A percentile compares a stretch with the other conserved stretches of the same genome.
These are phyloP conservation scores for Hyphodiscus sp. DNA, from an alignment of 2,329 filamentous ascomycete species.

Conservation along the genomic window DNA sequence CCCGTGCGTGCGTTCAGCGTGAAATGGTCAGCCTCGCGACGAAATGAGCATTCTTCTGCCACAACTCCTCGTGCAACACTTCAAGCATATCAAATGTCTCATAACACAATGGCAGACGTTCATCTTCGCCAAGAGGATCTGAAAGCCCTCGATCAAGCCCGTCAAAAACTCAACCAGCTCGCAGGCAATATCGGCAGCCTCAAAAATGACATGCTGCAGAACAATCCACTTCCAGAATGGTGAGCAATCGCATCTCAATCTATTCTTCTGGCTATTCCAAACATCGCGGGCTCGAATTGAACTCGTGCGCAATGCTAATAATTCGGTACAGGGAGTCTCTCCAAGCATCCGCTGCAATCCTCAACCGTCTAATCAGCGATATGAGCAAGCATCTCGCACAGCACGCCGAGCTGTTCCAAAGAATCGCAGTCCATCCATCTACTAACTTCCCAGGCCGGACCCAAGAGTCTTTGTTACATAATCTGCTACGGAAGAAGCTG, in stretches of 20 bases:
- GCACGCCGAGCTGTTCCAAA: conserved; percentile 60
- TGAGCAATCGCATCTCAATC: conserved; percentile 33
- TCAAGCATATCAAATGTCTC: not conserved
- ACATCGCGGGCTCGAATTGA: not conserved
- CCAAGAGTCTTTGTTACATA: conserved; percentile 58
- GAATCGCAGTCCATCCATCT: conserved; percentile 67
- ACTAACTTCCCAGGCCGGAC: conserved; percentile 67
- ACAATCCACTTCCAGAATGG: conserved; percentile 62
- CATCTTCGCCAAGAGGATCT: conserved; percentile 43
- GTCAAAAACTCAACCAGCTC: conserved; percentile 61
- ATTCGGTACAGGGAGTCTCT: conserved; percentile 53
- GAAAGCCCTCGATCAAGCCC: conserved; percentile 64
- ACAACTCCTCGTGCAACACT: not conserved
- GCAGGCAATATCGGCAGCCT: conserved; percentile 62
- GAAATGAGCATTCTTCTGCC: no score
- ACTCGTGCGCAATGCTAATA: conserved; percentile 3
- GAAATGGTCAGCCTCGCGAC: no score
- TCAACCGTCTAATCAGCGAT: conserved; percentile 62
- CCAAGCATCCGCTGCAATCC: conserved; percentile 64
- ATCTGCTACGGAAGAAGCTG: conserved; percentile 75
- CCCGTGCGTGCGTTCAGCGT: no score
- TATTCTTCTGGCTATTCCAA: not conserved
- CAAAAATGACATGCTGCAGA: conserved; percentile 51
- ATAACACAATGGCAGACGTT: conserved; percentile 19
- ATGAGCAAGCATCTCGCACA: conserved; percentile 59